Base-by-base conservation (phyloP, 2,329 filamentous ascomycete genomes). In the Dactylellina leptospora region DNA sequence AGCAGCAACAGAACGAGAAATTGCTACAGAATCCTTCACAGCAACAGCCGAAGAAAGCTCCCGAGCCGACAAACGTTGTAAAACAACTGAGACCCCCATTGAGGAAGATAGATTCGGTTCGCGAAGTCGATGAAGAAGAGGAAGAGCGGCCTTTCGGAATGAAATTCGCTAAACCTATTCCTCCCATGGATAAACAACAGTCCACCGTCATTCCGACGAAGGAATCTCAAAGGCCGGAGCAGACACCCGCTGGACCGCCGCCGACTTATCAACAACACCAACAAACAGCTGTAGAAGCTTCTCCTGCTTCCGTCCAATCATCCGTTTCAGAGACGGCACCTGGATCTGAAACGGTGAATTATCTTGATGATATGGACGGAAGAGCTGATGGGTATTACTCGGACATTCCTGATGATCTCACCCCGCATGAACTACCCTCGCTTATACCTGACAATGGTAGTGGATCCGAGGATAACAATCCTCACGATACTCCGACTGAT, bases 401-500 rank as follows among this genome's bases (percentile, higher is more conserved):
- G 50, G 73, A 66, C 55, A 66, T 68, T 73, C 73, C 73, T 60
- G 73, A 74, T 59, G 66, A 64, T 61, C 54, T 72, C 66, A 74
- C 71, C 62, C 72, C 72, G 47, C 58, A 71, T 64, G 68, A 73
- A 61, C 73, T 70, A 60, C 73, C 73, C 53, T 59, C 73, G 55
- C 62, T 74, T 59, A 63, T 73, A 58, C 59, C 68, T 64, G 73
- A 74, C 56, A 74, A 68, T 62, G 62, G 68, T 63, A 74, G 73
- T 69, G 73, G 61, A 61, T 69, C 63, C 60, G 72, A 72, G 68
- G 68, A 72, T 53, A 72, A 72, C 53, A 64, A 64, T 72, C 68
- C 68, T 72, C 68, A 73, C 66, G 54, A 74, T 42, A 56, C 48
- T 81, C 81, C 33, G 79, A 80, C 18, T 73, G 77, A 72, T 47